Evolutionary conservation across 129 eudicot species (phyloP).

Genomic region (Arctium minus): DNA sequence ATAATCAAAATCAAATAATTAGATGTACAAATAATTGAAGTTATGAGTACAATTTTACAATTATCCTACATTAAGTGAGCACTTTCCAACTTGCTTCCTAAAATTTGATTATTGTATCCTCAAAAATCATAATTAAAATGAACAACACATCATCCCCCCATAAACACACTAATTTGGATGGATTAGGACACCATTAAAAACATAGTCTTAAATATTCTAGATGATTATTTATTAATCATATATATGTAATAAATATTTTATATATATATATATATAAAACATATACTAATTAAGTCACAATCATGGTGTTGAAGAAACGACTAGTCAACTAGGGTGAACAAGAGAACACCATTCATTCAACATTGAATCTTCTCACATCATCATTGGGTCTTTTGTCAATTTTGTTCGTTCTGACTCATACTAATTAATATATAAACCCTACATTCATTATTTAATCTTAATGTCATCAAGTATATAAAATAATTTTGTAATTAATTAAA

Average conservation of each 20-base stretch:
- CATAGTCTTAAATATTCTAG: not conserved
- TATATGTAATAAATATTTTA: too few relatives aligned
- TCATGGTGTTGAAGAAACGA: not conserved
- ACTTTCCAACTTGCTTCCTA: not conserved
- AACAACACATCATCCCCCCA: not conserved
- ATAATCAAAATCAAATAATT: too few relatives aligned
- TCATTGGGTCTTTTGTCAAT: not conserved
- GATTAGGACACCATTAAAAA: not conserved
- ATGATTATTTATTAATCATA: not conserved
- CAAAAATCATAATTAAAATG: too few relatives aligned
- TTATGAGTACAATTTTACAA: not conserved
- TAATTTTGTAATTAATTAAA: not conserved
- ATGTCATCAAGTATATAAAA: not conserved
- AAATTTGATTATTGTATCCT: not conserved
- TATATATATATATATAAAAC: too few relatives aligned
- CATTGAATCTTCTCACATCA: slow-evolving; percentile 20
- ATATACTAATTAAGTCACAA: not conserved
- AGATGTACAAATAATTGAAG: too few relatives aligned
- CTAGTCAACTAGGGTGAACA: slow-evolving; percentile 24
- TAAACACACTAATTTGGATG: not conserved
- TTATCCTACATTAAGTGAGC: not conserved
- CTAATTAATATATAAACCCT: too few relatives aligned
- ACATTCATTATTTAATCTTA: not conserved
- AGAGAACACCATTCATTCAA: slow-evolving; percentile 5
- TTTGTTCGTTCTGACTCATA: slow-evolving; percentile 3